Evolutionary conservation across 1,139 yeast genomes (phyloP), one percentile per base, ranked within the genome.

Genomic region (Diutina catenulata): DNA sequence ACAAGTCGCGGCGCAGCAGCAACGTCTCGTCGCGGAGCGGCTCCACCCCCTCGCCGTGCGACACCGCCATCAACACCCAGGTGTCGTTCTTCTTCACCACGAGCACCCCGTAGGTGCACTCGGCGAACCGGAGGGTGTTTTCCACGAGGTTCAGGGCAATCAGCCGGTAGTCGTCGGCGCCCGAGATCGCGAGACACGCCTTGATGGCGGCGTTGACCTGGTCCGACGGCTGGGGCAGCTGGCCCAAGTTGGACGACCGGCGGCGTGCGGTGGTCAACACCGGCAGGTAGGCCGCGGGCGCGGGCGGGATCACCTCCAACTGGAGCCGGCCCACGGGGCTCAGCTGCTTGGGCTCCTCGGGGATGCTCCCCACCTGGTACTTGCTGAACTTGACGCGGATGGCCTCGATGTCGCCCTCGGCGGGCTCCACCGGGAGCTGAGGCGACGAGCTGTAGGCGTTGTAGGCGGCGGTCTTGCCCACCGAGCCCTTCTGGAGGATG

Each of bases 161-260:
- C 3, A 62, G 49, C 7, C 57, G 60, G 38, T 58, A 55, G 39
- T 63, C 63, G 11, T 64, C 57, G 3, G 73, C 63, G 45, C 70
- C 76, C 0, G 75, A 64, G 24, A 73, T 70, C 24, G 64, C 64
- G 23, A 71, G 54, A 46, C 76, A 70, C 3, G 74, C 64, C 42
- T 62, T 61, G 38, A 66, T 57, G 0, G 67, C 66, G 13, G 48
- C 49, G 18, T 52, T 54, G 37, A 57, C 45, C 26, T 54, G 57
- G 19, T 23, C 36, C 4, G 20, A 13, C 4, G 15, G 15, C 20
- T 6, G 23, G 9, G 23, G 8, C 23, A 6, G 8, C 23, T 6
- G 9, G 23, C 6, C 9, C n/a, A n/a, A n/a, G n/a, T n/a, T n/a
- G n/a, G n/a, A n/a, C n/a, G n/a, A n/a, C n/a, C n/a, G n/a, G n/a